Conservation (phyloP, 768 basidiomycete species). For the Tulasnella sp. region DNA sequence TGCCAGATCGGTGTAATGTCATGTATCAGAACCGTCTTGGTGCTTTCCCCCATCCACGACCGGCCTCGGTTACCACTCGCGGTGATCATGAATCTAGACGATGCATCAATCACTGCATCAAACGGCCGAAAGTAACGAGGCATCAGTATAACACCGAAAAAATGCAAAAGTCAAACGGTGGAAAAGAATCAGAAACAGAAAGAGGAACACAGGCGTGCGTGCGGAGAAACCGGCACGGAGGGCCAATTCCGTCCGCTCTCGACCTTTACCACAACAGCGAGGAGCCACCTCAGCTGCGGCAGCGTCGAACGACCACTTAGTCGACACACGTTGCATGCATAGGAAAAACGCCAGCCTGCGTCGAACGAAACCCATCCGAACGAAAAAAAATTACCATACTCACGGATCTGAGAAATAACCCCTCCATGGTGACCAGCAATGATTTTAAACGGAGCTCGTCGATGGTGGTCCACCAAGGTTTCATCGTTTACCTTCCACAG, state of each 20-base stretch:
- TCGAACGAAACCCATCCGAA: slow-evolving; percentile 4
- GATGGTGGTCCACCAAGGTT: slow-evolving; percentile 50
- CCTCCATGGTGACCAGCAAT: slow-evolving; percentile 96
- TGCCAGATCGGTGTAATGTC: slow-evolving; percentile 55
- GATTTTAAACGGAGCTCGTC: slow-evolving; percentile 83
- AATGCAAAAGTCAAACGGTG: slow-evolving; percentile 8
- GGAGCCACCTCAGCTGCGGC: slow-evolving; percentile 1
- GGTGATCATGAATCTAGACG: slow-evolving; percentile 78
- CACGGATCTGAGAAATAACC: slow-evolving; percentile 87
- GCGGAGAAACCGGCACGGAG: background rate
- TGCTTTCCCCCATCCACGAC: slow-evolving; percentile 72
- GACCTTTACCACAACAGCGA: background rate
- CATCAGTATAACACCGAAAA: background rate
- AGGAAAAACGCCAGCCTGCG: background rate
- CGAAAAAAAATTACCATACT: slow-evolving; percentile 37
- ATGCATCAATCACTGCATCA: slow-evolving; percentile 73
- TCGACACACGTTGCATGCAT: slow-evolving; percentile 9
- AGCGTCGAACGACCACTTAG: slow-evolving; percentile 26
- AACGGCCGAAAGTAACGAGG: slow-evolving; percentile 11
- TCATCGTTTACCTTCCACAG: slow-evolving; percentile 87
- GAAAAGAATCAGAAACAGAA: background rate
- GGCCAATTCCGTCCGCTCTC: background rate
- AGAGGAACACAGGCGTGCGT: background rate
- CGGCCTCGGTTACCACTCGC: slow-evolving; percentile 92
- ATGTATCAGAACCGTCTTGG: slow-evolving; percentile 84